Conservation (phyloP, 306 rosid genomes). For the Cucumis melo region DNA sequence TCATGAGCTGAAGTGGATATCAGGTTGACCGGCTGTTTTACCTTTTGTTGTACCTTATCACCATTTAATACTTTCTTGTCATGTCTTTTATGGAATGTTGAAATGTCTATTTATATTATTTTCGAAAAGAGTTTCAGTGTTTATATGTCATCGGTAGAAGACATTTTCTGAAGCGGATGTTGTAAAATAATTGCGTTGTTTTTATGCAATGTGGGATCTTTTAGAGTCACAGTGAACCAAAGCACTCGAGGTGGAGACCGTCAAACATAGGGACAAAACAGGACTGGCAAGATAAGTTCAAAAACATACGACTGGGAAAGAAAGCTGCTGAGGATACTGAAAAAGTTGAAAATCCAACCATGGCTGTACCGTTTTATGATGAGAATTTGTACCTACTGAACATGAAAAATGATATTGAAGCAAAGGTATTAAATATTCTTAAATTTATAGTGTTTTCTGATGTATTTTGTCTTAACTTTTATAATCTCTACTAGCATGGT, state of each 20-base stretch:
- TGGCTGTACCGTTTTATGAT: slow-evolving; percentile 72
- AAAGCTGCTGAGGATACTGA: slow-evolving; percentile 58
- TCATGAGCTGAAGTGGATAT: neutral
- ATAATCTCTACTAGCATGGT: neutral
- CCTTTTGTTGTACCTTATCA: neutral
- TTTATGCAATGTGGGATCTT: slow-evolving; percentile 14
- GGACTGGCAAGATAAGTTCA: slow-evolving; percentile 87
- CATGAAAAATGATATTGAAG: slow-evolving; percentile 73
- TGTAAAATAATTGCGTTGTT: neutral
- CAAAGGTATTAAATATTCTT: slow-evolving; percentile 39
- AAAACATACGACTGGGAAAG: slow-evolving; percentile 56
- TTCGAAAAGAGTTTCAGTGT: neutral
- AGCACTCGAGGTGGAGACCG: slow-evolving; percentile 58
- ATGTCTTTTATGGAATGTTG: neutral
- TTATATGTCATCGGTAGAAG: neutral
- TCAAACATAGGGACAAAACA: slow-evolving; percentile 53
- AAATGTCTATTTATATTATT: neutral
- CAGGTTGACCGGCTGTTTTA: neutral
- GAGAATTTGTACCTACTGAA: slow-evolving; percentile 69
- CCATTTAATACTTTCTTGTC: neutral
- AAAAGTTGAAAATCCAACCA: slow-evolving; percentile 43
- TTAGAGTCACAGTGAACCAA: slow-evolving; percentile 39
- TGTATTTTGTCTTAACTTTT: neutral
- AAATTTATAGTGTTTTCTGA: neutral
- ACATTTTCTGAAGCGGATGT: neutral